Conservation (phyloP, 805 yeast genomes). For the Pichia ethanolica region DNA sequence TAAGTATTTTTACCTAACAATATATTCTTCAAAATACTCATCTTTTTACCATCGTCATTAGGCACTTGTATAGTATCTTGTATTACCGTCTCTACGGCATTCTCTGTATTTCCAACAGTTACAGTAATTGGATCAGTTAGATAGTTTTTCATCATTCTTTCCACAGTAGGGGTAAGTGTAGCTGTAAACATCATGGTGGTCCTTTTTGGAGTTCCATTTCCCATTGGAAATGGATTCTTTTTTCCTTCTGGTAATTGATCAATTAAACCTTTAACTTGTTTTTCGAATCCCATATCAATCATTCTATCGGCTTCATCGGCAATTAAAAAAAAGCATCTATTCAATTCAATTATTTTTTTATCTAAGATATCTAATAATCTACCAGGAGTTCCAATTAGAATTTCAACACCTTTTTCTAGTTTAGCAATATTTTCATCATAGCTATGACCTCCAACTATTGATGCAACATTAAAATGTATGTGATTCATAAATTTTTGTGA, state of each 20-base stretch:
- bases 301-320: constrained; percentile 94
- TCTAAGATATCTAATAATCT: constrained; percentile 76
- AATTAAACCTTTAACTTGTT: constrained; percentile 58
- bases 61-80: constrained; percentile 57
- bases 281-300: constrained; percentile 93
- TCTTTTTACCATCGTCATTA: constrained; percentile 37
- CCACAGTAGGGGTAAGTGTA: constrained; percentile 74
- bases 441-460: constrained; percentile 86
- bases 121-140: constrained; percentile 55
- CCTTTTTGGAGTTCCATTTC: constrained; percentile 31
- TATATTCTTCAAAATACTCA: constrained; percentile 35
- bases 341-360: constrained; percentile 51
- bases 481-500: constrained; percentile 29
- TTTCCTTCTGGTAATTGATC: constrained; percentile 44
- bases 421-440: constrained; percentile 56
- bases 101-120: constrained; percentile 60
- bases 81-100: constrained; percentile 57
- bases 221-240: constrained; percentile 30
- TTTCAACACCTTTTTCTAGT: constrained; percentile 58
- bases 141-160: constrained; percentile 56
- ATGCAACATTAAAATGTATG: constrained; percentile 42
- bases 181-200: constrained; percentile 92
- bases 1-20: constrained; percentile 22
- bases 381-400: constrained; percentile 93
- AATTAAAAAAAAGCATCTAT: constrained; percentile 58